Evolutionary conservation across 208 protist genomes (phyloP).

Genomic region (Acanthamoeba healyi): DNA sequence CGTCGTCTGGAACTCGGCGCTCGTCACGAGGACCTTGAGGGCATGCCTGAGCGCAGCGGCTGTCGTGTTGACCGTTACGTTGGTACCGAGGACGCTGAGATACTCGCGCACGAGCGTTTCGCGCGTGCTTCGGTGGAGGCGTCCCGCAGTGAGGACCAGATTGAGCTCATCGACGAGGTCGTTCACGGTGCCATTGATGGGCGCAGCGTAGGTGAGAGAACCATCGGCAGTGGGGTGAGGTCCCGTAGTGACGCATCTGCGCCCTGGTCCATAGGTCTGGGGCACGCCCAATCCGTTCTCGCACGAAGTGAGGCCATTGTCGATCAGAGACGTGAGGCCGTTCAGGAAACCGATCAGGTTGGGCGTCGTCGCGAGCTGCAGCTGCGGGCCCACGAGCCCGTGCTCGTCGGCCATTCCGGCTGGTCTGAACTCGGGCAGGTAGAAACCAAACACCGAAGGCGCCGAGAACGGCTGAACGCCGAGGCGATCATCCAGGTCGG

Average conservation of each 20-base stretch:
- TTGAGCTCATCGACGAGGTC: slow-evolving; percentile 68
- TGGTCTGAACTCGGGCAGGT: slow-evolving; percentile 70
- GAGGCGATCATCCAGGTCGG: background rate
- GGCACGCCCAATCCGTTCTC: slow-evolving; percentile 61
- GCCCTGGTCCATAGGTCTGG: background rate
- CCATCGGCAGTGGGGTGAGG: slow-evolving; percentile 10
- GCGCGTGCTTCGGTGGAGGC: slow-evolving; percentile 58
- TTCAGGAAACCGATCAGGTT: slow-evolving; percentile 60
- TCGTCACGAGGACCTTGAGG: slow-evolving; percentile 3
- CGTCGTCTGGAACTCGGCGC: slow-evolving; percentile 26
- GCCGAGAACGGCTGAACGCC: slow-evolving; percentile 44
- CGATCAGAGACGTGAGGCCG: slow-evolving; percentile 62
- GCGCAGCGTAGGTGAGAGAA: background rate
- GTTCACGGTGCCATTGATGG: background rate
- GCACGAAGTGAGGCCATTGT: slow-evolving; percentile 67
- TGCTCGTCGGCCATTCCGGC: background rate
- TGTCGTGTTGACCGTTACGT: background rate
- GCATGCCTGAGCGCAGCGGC: slow-evolving; percentile 28
- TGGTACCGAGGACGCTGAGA: background rate
- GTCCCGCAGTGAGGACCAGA: slow-evolving; percentile 67
- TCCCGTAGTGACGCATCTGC: slow-evolving; percentile 2
- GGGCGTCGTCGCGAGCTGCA: slow-evolving; percentile 69
- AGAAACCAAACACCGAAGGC: slow-evolving; percentile 78
- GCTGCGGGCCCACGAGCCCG: slow-evolving; percentile 46
- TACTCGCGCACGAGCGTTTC: background rate